Evolutionary conservation across 2,329 filamentous ascomycete species (phyloP), one percentile per base, ranked within the genome.

Genomic region (Lachnellula arida): DNA sequence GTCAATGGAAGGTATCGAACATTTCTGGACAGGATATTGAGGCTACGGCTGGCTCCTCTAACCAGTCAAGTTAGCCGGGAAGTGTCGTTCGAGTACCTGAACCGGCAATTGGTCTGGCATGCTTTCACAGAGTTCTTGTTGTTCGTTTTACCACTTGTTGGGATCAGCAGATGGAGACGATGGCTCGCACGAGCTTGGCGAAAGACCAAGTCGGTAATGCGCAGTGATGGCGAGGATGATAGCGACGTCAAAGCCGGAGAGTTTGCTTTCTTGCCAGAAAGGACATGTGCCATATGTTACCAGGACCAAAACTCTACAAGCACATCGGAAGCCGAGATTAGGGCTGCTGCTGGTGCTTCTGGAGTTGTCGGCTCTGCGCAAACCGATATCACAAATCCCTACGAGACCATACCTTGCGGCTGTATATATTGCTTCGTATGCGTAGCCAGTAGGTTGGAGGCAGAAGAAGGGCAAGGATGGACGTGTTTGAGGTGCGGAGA

Each of bases 61-160:
- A 92, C 88, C 3, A 91, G 84, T 67, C 89, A 96, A 69, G 88
- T 95, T 61, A 90, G 85, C 69, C 82, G 93, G 34, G 91, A 97
- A 72, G 92, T 99, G 25, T 96, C 90, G 1, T 97, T 99, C 70
- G 94, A 99, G 74, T 97, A 97, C 68, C 82, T 97, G 49, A 99
- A 99, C 71, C 86, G 94, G 48, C 94, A 99, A 74, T 84, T 99
- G 11, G 94, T 99, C 39, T 99, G 94, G 94, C 94, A 99, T 73
- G 94, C 94, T n/a, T 96, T 99, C 67, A 99, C 94, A 25, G 94
- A 99, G 71, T 99, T 99, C 66, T 78, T 99, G n/a, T 81, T 99
- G 34, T 99, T 97, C 71, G 82, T 97, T 17, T 79, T 99, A n/a
- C 94, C 94, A 0, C 81, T 99, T n/a, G 89, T 99, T 43, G 94